These are phyloP conservation scores for Phytophthora chlamydospora DNA, from an alignment of 352 stramenopile genomes.

Conservation along the genomic window DNA sequence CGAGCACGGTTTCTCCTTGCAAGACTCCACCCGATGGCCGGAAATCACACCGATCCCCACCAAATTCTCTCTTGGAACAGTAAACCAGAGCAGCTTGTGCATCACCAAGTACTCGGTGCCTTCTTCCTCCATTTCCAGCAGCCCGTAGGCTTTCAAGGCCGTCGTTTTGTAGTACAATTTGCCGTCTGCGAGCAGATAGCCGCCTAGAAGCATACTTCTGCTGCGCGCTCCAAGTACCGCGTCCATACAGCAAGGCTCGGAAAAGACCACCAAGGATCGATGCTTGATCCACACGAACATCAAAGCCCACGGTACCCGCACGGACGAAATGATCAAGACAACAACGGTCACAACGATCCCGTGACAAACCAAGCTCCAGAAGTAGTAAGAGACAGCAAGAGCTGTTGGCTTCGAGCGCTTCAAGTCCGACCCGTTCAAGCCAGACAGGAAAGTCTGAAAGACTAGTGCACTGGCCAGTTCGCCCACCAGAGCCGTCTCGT, in stretches of 20 bases:
- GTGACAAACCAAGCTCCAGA: slow-evolving; percentile 20
- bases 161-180: slow-evolving; percentile 13
- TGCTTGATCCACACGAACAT: slow-evolving; percentile 13
- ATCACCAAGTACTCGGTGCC: slow-evolving; percentile 12
- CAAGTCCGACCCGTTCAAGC: slow-evolving; percentile 12
- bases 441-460: slow-evolving; percentile 6
- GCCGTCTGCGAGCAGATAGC: slow-evolving; percentile 6
- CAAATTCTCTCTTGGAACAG: slow-evolving; percentile 15
- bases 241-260: slow-evolving; percentile 18
- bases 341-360: slow-evolving; percentile 15
- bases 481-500: slow-evolving; percentile 11
- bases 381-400: slow-evolving; percentile 16
- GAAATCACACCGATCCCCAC: slow-evolving; percentile 4
- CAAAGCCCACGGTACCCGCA: slow-evolving; percentile 3
- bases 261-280: slow-evolving; percentile 5
- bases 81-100: slow-evolving; percentile 12
- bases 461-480: background rate
- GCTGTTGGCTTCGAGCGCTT: background rate
- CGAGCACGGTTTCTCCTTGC: background rate
- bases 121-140: slow-evolving; percentile 12
- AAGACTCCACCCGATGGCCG: background rate
- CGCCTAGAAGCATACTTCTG: slow-evolving; percentile 7
- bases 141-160: slow-evolving; percentile 10
- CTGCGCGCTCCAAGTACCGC: slow-evolving; percentile 4
- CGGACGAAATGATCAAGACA: slow-evolving; percentile 4